These are phyloP conservation scores for Fusarium camptoceras DNA, from an alignment of 2,329 filamentous ascomycete species.

Conservation along the genomic window DNA sequence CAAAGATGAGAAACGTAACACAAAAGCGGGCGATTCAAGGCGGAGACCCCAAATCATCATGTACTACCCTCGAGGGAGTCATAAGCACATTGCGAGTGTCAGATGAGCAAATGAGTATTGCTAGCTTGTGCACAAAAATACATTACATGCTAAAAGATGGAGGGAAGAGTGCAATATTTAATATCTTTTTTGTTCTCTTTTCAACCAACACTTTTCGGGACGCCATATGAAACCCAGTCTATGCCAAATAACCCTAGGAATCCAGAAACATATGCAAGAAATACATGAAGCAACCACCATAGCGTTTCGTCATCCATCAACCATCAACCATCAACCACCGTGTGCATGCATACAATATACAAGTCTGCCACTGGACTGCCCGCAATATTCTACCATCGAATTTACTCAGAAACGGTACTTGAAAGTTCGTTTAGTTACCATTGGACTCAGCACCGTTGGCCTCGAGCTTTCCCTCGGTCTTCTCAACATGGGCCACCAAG, in stretches of 20 bases:
- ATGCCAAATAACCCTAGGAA: constrained; percentile 37
- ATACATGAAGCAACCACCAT: constrained; percentile 28
- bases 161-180: constrained; percentile 1
- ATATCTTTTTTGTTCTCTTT: constrained; percentile 30
- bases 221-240: constrained; percentile 39
- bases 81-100: not conserved
- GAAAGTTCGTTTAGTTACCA: constrained; percentile 30
- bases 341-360: constrained; percentile 14
- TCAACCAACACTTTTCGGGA: constrained; percentile 37
- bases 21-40: not conserved
- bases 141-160: not conserved
- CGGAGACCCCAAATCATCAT: not conserved
- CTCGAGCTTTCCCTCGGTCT: constrained; percentile 72
- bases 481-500: constrained; percentile 82
- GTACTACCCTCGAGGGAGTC: not conserved
- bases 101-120: not conserved
- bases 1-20: not conserved
- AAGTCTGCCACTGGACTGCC: constrained; percentile 1
- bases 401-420: not conserved
- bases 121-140: not conserved
- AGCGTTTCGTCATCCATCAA: constrained; percentile 17
- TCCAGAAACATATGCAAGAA: constrained; percentile 39
- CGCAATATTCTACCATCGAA: not conserved
- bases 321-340: constrained; percentile 10
- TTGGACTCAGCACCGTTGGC: constrained; percentile 50